Evolutionary conservation across 805 yeast genomes (phyloP), one percentile per base, ranked within the genome.

Genomic region (Candida khao-thaluensis): DNA sequence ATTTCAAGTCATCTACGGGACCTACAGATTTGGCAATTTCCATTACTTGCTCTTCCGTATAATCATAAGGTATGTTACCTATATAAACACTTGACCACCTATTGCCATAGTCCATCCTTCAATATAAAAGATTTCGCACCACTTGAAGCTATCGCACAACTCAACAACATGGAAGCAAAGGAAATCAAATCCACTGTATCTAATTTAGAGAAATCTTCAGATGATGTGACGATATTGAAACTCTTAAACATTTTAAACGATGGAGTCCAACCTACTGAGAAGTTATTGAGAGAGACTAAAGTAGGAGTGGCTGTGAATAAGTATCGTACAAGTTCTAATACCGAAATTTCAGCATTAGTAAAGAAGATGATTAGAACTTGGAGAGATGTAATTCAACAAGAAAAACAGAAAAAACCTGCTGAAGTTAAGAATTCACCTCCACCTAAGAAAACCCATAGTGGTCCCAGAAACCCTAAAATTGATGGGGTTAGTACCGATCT

Each of bases 221-320:
- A 85, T 38, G 72, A 66, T 38, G 77, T 75, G 28, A 75, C 83
- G 3, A 76, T 85, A 18, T 54, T 84, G 40, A 84, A 82, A 56
- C 74, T 90, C 12, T 66, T 91, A 48, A 74, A 70, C 30, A 69
- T 75, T 17, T 66, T 91, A 44, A 80, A 83, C 49, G 77, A 73
- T 41, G 86, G 85, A 9, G 85, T 88, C 37, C 69, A 71, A 50
- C 96, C 98, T 7, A 81, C 95, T 1, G 98, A 91, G 56, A 77
- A 81, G 57, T 69, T 91, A 24, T 71, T 91, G 37, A 76, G 97
- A 53, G 95, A 91, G 54, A 93, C 99, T 7, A 89, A 88, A 60
- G 91, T 93, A n/a, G 99, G 99, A 48, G 91, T 93, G 12, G 91
- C 90, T 7, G 97, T 93, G 29, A 93, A 93, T 66, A 89, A 87